Evolutionary conservation across 805 yeast genomes (phyloP), one percentile per base, ranked within the genome.

Genomic region (Candida taoyuanica): DNA sequence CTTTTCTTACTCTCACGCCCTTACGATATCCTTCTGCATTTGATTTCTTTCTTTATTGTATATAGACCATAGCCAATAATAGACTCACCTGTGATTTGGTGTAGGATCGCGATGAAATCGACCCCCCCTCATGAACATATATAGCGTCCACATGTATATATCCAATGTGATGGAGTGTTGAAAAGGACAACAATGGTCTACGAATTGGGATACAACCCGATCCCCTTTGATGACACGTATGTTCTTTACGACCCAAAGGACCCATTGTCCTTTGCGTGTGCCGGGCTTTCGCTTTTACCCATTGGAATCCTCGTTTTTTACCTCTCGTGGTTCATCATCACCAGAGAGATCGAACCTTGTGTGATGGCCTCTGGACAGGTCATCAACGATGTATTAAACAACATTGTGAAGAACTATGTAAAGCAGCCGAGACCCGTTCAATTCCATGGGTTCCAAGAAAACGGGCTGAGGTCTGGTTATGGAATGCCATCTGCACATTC

Each of bases 401-500:
- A 81, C 41, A 48, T 82, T 2, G 62, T 85, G 29, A 91, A 91
- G 57, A 67, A 68, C 16, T 27, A 74, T 1, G 59, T 87, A 28
- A 76, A 73, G 48, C 85, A 84, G 53, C 81, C 85, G 17, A 70
- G 98, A 44, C 98, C 98, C 0, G 47, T 50, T n/a, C 45, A 46
- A 19, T 59, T 66, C 33, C 60, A 58, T 6, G 60, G 60, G 6
- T 56, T 65, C 31, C 68, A 64, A 33, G 58, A 56, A 31, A 58
- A 56, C 29, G 59, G 76, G 50, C 18, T 70, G 31, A 60, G 76
- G 41, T 70, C 83, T 46, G 79, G 83, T 1, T 88, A 81, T 58
- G 98, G 98, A 0, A 91, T 91, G 97, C 98, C 98, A 0, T 79
- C 89, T 37, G 96, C 98, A 1, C 98, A 91, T 61, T 78, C 96